These are phyloP conservation scores for Ochromonas danica DNA, from an alignment of 108 stramenopile genomes.

Conservation along the genomic window DNA sequence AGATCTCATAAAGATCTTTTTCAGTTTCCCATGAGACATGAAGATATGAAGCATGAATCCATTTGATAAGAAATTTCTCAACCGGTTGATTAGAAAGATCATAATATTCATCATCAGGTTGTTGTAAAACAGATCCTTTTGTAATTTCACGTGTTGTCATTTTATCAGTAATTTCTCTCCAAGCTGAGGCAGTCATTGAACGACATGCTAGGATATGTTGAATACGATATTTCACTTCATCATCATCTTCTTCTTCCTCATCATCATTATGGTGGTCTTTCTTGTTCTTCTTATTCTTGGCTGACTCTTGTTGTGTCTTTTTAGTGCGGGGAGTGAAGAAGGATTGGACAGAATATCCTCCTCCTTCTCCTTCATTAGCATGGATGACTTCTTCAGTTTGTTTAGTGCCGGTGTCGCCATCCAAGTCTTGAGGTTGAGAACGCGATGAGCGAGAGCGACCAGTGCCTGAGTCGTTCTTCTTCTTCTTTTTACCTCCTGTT, in stretches of 20 bases:
- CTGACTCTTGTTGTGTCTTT: too few species aligned
- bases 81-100: background rate
- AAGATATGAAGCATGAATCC: constrained; percentile 49
- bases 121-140: constrained; percentile 10
- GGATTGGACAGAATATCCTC: too few species aligned
- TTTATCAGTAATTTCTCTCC: background rate
- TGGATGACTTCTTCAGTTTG: too few species aligned
- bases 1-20: constrained; percentile 11
- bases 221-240: constrained; percentile 18
- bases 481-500: too few species aligned
- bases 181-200: constrained; percentile 1
- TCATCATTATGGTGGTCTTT: too few species aligned
- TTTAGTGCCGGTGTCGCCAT: too few species aligned
- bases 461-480: too few species aligned
- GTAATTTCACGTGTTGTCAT: constrained; percentile 29
- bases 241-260: constrained; percentile 22
- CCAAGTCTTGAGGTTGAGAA: too few species aligned
- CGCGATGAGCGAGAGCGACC: too few species aligned
- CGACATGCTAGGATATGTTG: constrained; percentile 1
- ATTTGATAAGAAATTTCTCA: constrained; percentile 43
- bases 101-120: constrained; percentile 35
- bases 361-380: too few species aligned
- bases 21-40: constrained; percentile 58
- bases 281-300: too few species aligned
- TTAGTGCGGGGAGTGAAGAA: too few species aligned